These are phyloP conservation scores for Lasiodiplodia sp. DNA, from an alignment of 2,329 filamentous ascomycete species.

Conservation along the genomic window DNA sequence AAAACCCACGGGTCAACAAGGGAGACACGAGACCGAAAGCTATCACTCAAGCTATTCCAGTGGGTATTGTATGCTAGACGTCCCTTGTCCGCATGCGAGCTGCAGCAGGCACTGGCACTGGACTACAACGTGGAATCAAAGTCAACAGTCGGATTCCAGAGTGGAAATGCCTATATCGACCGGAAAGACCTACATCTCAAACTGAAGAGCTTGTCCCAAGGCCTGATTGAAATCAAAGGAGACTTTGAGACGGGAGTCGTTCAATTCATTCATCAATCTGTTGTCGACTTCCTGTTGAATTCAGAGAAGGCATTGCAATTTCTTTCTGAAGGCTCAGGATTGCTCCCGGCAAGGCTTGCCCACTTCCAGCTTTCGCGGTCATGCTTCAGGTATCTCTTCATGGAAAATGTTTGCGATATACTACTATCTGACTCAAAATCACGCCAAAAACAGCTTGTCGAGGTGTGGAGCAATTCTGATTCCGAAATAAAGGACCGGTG, in stretches of 20 bases:
- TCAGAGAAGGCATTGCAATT: background rate
- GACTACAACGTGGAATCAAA: background rate
- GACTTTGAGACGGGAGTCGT: rapidly evolving
- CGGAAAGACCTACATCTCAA: background rate
- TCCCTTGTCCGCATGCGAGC: background rate
- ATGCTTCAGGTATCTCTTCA: background rate
- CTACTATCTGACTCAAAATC: background rate
- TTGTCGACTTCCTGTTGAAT: background rate
- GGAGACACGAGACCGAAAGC: background rate
- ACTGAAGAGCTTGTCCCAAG: background rate
- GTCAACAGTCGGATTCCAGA: background rate
- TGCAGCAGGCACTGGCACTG: conserved; percentile 1
- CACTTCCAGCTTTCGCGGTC: background rate
- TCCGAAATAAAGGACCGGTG: too few species aligned
- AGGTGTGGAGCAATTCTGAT: too few species aligned
- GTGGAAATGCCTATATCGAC: background rate
- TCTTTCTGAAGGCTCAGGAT: too few species aligned
- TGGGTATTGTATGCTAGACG: background rate
- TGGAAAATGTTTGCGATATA: background rate
- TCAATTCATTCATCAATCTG: background rate
- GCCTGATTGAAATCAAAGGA: background rate
- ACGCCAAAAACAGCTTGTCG: too few species aligned
- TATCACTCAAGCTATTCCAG: background rate
- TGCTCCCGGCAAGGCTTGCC: background rate
- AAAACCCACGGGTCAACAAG: background rate